Evolutionary conservation across 805 yeast genomes (phyloP), one percentile per base, ranked within the genome.

Genomic region (Candida khao-thaluensis): DNA sequence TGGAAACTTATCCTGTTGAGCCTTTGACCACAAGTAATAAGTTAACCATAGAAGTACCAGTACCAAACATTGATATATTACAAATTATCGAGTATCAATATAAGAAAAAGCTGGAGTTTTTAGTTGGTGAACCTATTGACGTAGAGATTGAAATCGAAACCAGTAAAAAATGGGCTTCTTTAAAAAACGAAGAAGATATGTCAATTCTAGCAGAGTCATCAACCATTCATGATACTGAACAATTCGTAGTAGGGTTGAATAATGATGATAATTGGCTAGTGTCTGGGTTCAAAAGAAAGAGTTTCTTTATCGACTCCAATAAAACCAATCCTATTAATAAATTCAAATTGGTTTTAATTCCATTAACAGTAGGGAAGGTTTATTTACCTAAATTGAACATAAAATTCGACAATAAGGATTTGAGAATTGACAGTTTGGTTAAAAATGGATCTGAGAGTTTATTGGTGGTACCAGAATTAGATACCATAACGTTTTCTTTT

Each of bases 201-300:
- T 44, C 52, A 4, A 37, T 47, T 1, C 45, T 51, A 17, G 62
- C 64, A 1, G 57, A 54, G 33, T 53, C 61, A 7, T 57, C 64
- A 5, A 10, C 43, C 7, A 41, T 41, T 5, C 18, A 37, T 24
- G 50, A 42, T 16, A 8, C 15, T 15, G 56, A 61, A 21, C 51
- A 49, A 21, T 77, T 74, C 50, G 67, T 68, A 36, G 62, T 79
- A 26, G 75, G 73, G 12, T 52, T 85, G 1, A 57, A 62, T 12
- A 71, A 74, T 18, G 75, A 71, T 45, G 96, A 88, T 17, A 74
- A 71, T 37, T 91, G 98, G 98, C 55, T 88, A 2, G 64, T 89
- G 4, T 79, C 87, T 5, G 98, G 98, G 0, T 69, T 75, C 44
- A 79, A 78, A 43, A 70, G 68, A 41, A 77, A 78, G 31, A 55